Base-by-base conservation (phyloP, 1,284 basidiomycete species). In the Flammula alnicola region DNA sequence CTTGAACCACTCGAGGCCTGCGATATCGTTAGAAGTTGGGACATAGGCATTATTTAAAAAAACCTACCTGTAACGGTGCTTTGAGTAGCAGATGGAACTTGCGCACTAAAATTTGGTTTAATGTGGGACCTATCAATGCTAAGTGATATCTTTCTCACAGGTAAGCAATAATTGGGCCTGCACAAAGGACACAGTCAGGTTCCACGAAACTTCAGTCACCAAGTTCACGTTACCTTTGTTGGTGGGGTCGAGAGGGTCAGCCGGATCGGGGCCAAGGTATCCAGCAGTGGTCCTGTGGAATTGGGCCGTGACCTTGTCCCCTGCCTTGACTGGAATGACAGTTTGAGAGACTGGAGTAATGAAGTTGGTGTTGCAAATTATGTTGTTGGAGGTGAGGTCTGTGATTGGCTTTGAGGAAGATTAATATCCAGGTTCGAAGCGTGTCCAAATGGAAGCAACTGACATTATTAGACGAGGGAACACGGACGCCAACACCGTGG, bases 1-100 rank as follows among this genome's bases (percentile, higher is more conserved):
- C 61, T 76, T 78, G 67, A 77, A 77, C 75, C 76, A 77, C 38
- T 75, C 56, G 4, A 77, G 65, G 23, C 62, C 64, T 59, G 41
- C 46, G 16, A 27, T 3, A 32, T 20, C 12, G 5, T 5, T 14
- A 32, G 7, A 39, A 14, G 3, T 11, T 17, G 16, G 40, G 17
- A 30, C 22, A 17, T 23, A 14, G 19, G 19, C 23, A 20, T 5
- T 19, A 36, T 35, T 19, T 17, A 11, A 16, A 25, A 31, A 40
- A 23, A 22, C 52, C 31, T 27, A 53, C 74, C 74, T 7, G 74
- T 74, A 1, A 76, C 73, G 23, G 55, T 63, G 29, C 71, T 54
- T 51, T 77, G 73, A 6, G 70, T 72, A 5, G 76, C 76, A 31
- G 68, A 69, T 19, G 70, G 65, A 17, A 77, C 64, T 47, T 73